Conservation (phyloP, 2,329 filamentous ascomycete species). For the Fusarium concolor region DNA sequence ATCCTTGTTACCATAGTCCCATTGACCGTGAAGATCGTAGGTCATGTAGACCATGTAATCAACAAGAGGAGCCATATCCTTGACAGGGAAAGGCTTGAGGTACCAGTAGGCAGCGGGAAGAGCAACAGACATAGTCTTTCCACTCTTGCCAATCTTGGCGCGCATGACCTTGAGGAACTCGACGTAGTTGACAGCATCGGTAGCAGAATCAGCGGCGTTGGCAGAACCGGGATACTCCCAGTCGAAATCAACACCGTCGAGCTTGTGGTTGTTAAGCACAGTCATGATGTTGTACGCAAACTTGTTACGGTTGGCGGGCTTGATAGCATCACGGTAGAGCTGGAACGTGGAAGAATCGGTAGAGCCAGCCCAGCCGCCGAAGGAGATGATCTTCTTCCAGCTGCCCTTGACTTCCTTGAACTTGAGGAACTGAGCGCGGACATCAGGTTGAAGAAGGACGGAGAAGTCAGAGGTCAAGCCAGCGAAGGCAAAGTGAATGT, state of each 20-base stretch:
- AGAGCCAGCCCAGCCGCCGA: slow-evolving; percentile 53
- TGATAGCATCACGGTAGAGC: slow-evolving; percentile 48
- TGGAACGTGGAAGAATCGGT: slow-evolving; percentile 43
- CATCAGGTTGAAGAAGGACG: slow-evolving; percentile 34
- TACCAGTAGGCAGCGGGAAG: slow-evolving; percentile 56
- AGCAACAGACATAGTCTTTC: slow-evolving; percentile 52
- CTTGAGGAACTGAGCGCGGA: slow-evolving; percentile 46
- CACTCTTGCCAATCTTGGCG: slow-evolving; percentile 45
- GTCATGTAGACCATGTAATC: slow-evolving; percentile 55
- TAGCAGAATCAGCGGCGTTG: slow-evolving; percentile 44
- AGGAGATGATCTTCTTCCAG: slow-evolving; percentile 51
- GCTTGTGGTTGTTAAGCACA: slow-evolving; percentile 53
- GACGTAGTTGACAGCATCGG: slow-evolving; percentile 51
- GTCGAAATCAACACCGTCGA: slow-evolving; percentile 60
- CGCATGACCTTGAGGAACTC: slow-evolving; percentile 50
- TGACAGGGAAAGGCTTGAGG: slow-evolving; percentile 51
- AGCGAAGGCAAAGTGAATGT: slow-evolving; percentile 52
- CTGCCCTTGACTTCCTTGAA: slow-evolving; percentile 46
- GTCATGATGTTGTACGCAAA: slow-evolving; percentile 53
- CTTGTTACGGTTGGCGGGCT: slow-evolving; percentile 51
- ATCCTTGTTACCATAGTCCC: slow-evolving; percentile 48
- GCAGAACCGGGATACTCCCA: slow-evolving; percentile 59
- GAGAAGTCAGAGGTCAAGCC: slow-evolving; percentile 37
- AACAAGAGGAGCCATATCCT: slow-evolving; percentile 46
- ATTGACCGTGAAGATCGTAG: slow-evolving; percentile 53